phyloP scores from a whole-genome alignment of 176 grass and related monocot species.

The Avena insularis region DNA sequence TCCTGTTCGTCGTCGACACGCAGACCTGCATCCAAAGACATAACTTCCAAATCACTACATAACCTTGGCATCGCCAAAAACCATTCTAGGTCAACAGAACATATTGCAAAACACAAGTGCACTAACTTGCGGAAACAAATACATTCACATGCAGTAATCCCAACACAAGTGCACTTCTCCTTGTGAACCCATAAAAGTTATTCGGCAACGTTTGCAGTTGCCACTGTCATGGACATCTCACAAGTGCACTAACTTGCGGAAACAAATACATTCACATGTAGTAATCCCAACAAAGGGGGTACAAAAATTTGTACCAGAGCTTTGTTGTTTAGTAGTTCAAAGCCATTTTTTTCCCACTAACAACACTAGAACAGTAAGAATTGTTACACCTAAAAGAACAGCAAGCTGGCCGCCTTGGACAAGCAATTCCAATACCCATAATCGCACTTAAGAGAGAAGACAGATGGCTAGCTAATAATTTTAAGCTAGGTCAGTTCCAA shows the following conservation, averaged over 20 bases:
- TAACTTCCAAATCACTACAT: constrained; percentile 8
- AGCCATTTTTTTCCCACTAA: background rate
- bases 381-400: background rate
- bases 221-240: background rate
- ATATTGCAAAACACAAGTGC: background rate
- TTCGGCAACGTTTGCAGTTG: background rate
- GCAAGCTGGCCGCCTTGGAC: background rate
- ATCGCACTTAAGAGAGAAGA: background rate
- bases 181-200: background rate
- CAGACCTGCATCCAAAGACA: constrained; percentile 65
- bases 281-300: background rate
- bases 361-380: background rate
- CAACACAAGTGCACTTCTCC: background rate
- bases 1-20: constrained; percentile 93
- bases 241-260: background rate
- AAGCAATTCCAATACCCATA: background rate
- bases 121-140: background rate
- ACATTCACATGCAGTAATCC: background rate
- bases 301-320: too few species aligned
- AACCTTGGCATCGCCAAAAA: background rate
- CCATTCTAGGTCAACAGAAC: background rate
- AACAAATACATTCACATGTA: background rate
- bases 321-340: background rate
- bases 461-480: background rate
- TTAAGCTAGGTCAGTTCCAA: background rate